Conservation (phyloP, 2,329 filamentous ascomycete genomes). For the Didymella segeticola region DNA sequence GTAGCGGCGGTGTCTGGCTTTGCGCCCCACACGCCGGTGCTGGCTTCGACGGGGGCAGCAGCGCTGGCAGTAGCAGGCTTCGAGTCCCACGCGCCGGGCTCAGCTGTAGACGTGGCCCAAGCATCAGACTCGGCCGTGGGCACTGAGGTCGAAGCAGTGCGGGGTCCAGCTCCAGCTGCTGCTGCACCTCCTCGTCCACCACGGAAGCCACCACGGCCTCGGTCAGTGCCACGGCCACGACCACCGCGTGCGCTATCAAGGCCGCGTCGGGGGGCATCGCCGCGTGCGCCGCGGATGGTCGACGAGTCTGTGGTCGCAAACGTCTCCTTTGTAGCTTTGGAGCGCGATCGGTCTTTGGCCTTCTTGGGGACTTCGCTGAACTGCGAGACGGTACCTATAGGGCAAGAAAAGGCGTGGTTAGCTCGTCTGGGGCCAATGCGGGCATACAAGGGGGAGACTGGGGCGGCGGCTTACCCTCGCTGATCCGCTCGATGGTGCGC, state of each 20-base stretch:
- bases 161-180: slow-evolving; percentile 71
- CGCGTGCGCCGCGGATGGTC: slow-evolving; percentile 32
- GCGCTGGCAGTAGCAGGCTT: slow-evolving; percentile 17
- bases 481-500: slow-evolving; percentile 77
- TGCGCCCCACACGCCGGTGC: slow-evolving; percentile 15
- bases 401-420: too few relatives aligned
- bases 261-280: slow-evolving; percentile 36
- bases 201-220: slow-evolving; percentile 58
- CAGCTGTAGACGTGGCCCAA: slow-evolving; percentile 60
- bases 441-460: neutral
- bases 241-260: slow-evolving; percentile 52
- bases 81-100: slow-evolving; percentile 20
- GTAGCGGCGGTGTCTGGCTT: slow-evolving; percentile 20
- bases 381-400: slow-evolving; percentile 77
- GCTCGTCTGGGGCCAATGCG: too few relatives aligned
- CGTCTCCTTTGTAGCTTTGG: slow-evolving; percentile 71
- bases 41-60: too few relatives aligned
- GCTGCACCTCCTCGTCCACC: slow-evolving; percentile 68
- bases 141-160: slow-evolving; percentile 62
- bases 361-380: slow-evolving; percentile 79
- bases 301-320: slow-evolving; percentile 56
- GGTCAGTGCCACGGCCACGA: slow-evolving; percentile 68
- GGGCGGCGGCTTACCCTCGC: slow-evolving; percentile 73
- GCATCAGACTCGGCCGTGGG: slow-evolving; percentile 73
- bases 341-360: slow-evolving; percentile 75